phyloP scores from a whole-genome alignment of 352 stramenopile species.

The Lagenidium sp. region DNA sequence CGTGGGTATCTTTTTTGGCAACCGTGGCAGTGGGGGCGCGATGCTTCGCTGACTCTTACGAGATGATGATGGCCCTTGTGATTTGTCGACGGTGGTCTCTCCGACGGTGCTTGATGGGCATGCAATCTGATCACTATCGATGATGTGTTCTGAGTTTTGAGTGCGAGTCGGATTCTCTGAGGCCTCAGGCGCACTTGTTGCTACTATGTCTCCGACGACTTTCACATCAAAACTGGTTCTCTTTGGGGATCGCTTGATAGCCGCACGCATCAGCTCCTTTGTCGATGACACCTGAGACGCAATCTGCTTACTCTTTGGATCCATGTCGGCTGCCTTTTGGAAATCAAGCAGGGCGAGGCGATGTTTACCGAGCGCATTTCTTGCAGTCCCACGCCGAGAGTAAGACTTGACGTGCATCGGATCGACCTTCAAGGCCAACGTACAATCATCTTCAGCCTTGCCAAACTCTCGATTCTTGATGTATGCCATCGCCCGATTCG shows the following conservation, averaged over 20 bases:
- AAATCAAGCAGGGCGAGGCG: conserved; percentile 80
- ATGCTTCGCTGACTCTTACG: too few species aligned
- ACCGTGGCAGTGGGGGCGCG: conserved; percentile 20
- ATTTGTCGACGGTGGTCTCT: too few species aligned
- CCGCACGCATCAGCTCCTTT: conserved; percentile 47
- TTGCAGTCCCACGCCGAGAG: conserved; percentile 70
- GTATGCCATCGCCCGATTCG: conserved; percentile 88
- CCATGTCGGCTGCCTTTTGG: conserved; percentile 36
- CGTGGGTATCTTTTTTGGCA: conserved; percentile 51
- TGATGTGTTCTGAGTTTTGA: conserved; percentile 1
- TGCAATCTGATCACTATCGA: background rate
- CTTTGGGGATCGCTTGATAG: conserved; percentile 60
- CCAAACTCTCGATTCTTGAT: conserved; percentile 83
- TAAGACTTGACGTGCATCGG: conserved; percentile 81
- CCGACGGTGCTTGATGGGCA: too few species aligned
- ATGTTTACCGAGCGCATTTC: conserved; percentile 83
- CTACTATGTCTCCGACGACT: conserved; percentile 26
- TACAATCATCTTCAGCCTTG: conserved; percentile 88
- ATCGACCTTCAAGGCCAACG: conserved; percentile 72
- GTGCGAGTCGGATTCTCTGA: too few species aligned
- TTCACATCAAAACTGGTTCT: conserved; percentile 36
- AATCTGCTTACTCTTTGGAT: conserved; percentile 71
- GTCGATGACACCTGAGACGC: conserved; percentile 44
- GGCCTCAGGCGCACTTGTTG: too few species aligned
- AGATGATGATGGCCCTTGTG: too few species aligned